Conservation (phyloP, 2,329 filamentous ascomycete genomes). For the Aspergillus sp. region DNA sequence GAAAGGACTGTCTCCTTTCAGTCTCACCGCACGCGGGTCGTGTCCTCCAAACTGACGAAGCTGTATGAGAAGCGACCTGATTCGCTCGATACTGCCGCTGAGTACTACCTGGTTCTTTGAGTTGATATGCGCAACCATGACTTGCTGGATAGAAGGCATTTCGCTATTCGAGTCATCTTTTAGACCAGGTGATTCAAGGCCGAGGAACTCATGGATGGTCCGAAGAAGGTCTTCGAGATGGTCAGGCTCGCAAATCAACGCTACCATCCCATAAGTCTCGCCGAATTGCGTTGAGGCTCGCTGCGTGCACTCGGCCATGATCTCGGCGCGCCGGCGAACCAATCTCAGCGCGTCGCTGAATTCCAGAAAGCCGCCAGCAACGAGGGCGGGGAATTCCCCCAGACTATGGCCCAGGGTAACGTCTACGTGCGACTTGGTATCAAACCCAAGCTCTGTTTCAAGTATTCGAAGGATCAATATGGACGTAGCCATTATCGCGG, state of each 20-base stretch:
- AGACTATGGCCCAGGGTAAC: constrained; percentile 83
- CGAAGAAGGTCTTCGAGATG: constrained; percentile 61
- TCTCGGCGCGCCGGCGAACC: constrained; percentile 66
- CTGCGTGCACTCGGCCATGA: constrained; percentile 69
- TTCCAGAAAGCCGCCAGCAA: constrained; percentile 68
- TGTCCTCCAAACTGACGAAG: constrained; percentile 83
- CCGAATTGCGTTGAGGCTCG: constrained; percentile 57
- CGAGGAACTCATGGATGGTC: constrained; percentile 71
- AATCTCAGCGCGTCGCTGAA: constrained; percentile 71
- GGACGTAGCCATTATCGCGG: constrained; percentile 91
- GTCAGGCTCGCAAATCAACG: constrained; percentile 75
- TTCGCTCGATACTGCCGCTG: constrained; percentile 74
- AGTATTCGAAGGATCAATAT: constrained; percentile 81
- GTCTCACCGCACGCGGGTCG: constrained; percentile 74
- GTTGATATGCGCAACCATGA: constrained; percentile 88
- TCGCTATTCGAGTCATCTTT: constrained; percentile 60
- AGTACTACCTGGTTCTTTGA: constrained; percentile 93
- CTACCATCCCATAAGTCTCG: constrained; percentile 89
- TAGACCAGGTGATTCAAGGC: constrained; percentile 54
- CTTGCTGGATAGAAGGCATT: constrained; percentile 70
- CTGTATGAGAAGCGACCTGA: constrained; percentile 72
- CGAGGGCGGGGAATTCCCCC: constrained; percentile 85
- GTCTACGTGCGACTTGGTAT: constrained; percentile 60
- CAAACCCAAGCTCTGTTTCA: constrained; percentile 75
- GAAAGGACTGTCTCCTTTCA: constrained; percentile 84